Evolutionary conservation across 176 grass and related monocot species (phyloP).

Genomic region (sorghum (Sorghum bicolor)): DNA sequence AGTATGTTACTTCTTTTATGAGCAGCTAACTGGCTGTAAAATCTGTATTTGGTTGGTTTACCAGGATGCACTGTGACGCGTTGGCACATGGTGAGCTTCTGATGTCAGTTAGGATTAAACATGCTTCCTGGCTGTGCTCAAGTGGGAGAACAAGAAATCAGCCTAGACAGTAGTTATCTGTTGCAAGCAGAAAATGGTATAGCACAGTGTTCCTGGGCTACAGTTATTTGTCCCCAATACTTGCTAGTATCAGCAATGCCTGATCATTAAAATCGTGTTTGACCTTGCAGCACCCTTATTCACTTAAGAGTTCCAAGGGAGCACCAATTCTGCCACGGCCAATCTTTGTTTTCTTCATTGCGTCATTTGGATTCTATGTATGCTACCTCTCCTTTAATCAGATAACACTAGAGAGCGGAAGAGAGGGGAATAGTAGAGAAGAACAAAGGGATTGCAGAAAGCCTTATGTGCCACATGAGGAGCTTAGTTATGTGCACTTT

Average conservation of each 20-base stretch:
- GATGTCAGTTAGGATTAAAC: constrained; percentile 28
- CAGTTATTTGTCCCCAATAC: background rate
- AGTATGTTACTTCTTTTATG: background rate
- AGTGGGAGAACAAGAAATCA: constrained; percentile 14
- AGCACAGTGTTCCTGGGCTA: background rate
- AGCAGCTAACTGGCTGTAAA: background rate
- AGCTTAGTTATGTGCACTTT: constrained; percentile 65
- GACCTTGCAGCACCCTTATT: constrained; percentile 56
- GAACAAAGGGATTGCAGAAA: constrained; percentile 32
- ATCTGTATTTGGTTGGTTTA: background rate
- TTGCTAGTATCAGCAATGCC: background rate
- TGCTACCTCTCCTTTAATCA: constrained; percentile 77
- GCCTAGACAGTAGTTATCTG: background rate
- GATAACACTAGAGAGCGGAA: constrained; percentile 47
- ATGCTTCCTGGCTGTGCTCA: constrained; percentile 28
- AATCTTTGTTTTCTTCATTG: constrained; percentile 59
- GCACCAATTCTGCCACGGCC: constrained; percentile 33
- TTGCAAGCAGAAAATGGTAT: constrained; percentile 51
- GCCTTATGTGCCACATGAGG: constrained; percentile 35
- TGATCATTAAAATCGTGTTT: background rate
- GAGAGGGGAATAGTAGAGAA: background rate
- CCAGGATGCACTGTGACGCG: constrained; percentile 14
- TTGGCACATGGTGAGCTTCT: background rate
- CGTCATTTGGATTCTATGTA: constrained; percentile 49
- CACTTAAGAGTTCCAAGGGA: constrained; percentile 62